A percentile compares a stretch with the other conserved stretches of the same genome.
Evolutionary conservation across 2,329 filamentous ascomycete species (phyloP).

Genomic region (Fusarium piperis): DNA sequence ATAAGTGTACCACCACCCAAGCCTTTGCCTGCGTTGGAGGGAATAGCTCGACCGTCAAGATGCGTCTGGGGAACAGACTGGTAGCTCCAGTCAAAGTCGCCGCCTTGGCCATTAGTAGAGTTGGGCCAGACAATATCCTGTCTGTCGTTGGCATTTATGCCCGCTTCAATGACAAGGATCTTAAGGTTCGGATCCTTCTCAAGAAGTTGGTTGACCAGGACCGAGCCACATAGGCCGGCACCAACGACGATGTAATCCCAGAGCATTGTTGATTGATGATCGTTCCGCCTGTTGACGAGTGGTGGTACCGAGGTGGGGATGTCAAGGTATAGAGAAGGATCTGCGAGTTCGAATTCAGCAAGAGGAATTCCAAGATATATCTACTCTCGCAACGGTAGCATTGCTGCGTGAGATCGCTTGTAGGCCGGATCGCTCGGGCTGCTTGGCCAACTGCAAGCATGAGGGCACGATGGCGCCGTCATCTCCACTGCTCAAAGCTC

Average conservation of each 20-base stretch:
- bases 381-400: not conserved
- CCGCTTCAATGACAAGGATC: constrained; percentile 52
- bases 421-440: not conserved
- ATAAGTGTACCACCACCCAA: constrained; percentile 49
- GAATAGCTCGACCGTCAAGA: constrained; percentile 37
- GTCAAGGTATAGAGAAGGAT: not conserved
- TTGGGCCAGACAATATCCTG: constrained; percentile 41
- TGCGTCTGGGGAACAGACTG: constrained; percentile 42
- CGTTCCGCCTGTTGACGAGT: not conserved
- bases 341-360: not conserved
- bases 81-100: constrained; percentile 48
- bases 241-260: constrained; percentile 52
- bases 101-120: constrained; percentile 42
- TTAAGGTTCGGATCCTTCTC: constrained; percentile 37
- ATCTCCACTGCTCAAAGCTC: not conserved
- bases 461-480: not conserved
- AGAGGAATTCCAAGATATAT: not conserved
- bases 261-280: not conserved
- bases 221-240: constrained; percentile 49
- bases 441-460: not conserved
- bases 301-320: not conserved
- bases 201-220: constrained; percentile 48
- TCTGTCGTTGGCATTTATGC: constrained; percentile 42
- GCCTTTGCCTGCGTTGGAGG: constrained; percentile 47
- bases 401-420: not conserved